These are phyloP conservation scores for Talaromyces sp. DNA, from an alignment of 2,329 filamentous ascomycete species.

Conservation along the genomic window DNA sequence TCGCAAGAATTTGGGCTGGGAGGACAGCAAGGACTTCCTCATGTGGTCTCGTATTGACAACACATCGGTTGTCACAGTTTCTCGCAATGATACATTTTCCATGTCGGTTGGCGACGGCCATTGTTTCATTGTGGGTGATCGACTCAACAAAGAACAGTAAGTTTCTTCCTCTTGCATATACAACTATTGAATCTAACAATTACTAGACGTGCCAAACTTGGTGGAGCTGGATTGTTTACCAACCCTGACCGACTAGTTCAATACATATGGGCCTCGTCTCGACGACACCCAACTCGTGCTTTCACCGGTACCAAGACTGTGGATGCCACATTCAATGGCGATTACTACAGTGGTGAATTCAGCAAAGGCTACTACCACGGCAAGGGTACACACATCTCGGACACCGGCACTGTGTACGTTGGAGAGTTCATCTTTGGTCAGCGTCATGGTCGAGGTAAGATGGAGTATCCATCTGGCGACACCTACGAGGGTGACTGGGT, in stretches of 20 bases:
- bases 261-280: conserved; percentile 45
- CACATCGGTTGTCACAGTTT: conserved; percentile 33
- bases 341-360: conserved; percentile 56
- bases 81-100: conserved; percentile 35
- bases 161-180: conserved; percentile 18
- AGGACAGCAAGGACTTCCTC: conserved; percentile 39
- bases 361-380: conserved; percentile 53
- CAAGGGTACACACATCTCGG: conserved; percentile 51
- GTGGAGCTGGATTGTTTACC: conserved; percentile 34
- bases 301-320: conserved; percentile 49
- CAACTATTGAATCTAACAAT: conserved; percentile 16
- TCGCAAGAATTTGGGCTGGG: conserved; percentile 38
- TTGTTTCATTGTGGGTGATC: conserved; percentile 43
- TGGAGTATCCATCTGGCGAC: conserved; percentile 56
- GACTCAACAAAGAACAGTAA: conserved; percentile 37
- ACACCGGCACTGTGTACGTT: conserved; percentile 54
- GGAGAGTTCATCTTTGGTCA: conserved; percentile 53
- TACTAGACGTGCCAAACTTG: conserved; percentile 32
- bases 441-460: conserved; percentile 55
- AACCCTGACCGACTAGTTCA: conserved; percentile 39
- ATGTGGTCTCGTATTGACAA: conserved; percentile 45
- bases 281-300: conserved; percentile 45
- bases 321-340: conserved; percentile 52
- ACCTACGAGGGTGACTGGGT: conserved; percentile 48
- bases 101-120: conserved; percentile 36